Conservation (phyloP, 1,284 basidiomycete genomes). For the Abortiporus biennis region DNA sequence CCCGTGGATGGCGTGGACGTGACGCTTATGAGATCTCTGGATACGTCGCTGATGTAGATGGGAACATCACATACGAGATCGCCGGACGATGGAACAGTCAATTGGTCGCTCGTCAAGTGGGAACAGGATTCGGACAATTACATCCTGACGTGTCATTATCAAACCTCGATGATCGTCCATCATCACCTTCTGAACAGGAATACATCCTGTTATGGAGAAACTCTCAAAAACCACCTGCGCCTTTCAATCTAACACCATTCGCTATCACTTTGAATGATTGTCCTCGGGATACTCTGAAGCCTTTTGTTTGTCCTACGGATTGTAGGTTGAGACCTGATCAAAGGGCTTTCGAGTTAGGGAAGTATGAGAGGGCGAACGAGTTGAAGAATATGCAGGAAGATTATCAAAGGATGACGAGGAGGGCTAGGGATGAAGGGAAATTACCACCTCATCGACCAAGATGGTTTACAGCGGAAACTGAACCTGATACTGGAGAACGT, state of each 20-base stretch:
- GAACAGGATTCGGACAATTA: conserved; percentile 57
- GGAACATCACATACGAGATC: conserved; percentile 79
- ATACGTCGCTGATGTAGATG: conserved; percentile 65
- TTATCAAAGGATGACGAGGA: conserved; percentile 75
- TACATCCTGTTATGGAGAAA: conserved; percentile 92
- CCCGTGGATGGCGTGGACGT: conserved; percentile 89
- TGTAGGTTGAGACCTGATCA: conserved; percentile 93
- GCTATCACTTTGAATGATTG: conserved; percentile 90
- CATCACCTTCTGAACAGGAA: conserved; percentile 34
- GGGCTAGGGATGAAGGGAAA: conserved; percentile 73
- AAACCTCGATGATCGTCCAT: conserved; percentile 38
- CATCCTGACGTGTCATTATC: conserved; percentile 67
- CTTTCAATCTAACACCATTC: conserved; percentile 95
- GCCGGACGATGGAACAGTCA: conserved; percentile 96
- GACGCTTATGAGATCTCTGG: conserved; percentile 93
- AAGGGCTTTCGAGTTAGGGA: conserved; percentile 90
- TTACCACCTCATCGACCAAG: conserved; percentile 73
- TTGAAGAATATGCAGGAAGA: conserved; percentile 89
- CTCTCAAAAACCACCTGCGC: conserved; percentile 76
- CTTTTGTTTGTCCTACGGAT: conserved; percentile 86
- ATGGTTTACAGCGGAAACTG: conserved; percentile 76
- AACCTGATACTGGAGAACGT: conserved; percentile 81
- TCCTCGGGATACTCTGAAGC: conserved; percentile 58
- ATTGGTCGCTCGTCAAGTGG: conserved; percentile 79
- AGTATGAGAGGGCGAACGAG: conserved; percentile 86